Evolutionary conservation across 73 alveolate genomes (phyloP), one percentile per base, ranked within the genome.

Genomic region (Paramecium caudatum): DNA sequence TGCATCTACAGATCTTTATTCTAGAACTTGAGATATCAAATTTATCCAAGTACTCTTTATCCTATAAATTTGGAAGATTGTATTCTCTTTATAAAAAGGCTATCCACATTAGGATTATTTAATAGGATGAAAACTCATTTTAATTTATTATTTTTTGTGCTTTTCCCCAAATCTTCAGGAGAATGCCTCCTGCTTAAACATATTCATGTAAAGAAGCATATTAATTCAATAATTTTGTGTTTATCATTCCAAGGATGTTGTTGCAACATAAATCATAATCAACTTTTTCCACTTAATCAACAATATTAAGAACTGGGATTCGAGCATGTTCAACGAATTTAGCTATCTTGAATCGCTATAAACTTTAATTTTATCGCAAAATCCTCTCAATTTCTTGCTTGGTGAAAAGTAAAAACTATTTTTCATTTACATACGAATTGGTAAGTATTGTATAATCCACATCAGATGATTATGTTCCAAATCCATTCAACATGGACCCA

Each of bases 381-480:
- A 55, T 55, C 30, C n/a, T 55, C 30, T 55, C 80, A 23, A 55
- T 55, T 55, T 55, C 80, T 23, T 55, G 30, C 30, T 55, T 55
- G 13, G 80, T 55, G 30, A 55, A 55, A 27, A 27, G 30, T 27
- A 55, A 43, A 43, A 55, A 55, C 37, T 34, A 2, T 0, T 13
- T 34, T 45, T 74, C 88, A 27, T 74, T 21, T 4, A 74, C 65
- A 74, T 74, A 74, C 13, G 69, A 74, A 74, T 74, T 45, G 7
- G 88, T 74, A 9, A 74, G 16, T 39, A 74, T 74, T 19, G 88
- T 74, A 13, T 27, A 74, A 45, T 74, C 88, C 7, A 74, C 88
- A 45, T 74, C 88, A 21, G 88, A 74, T 41, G 43, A 27, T 74
- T 23, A 16, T 45, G 68, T 41, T 19, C 88, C 88, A 39, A 74